Base-by-base conservation (phyloP, 768 basidiomycete species). In the Tephrocybe rancida region DNA sequence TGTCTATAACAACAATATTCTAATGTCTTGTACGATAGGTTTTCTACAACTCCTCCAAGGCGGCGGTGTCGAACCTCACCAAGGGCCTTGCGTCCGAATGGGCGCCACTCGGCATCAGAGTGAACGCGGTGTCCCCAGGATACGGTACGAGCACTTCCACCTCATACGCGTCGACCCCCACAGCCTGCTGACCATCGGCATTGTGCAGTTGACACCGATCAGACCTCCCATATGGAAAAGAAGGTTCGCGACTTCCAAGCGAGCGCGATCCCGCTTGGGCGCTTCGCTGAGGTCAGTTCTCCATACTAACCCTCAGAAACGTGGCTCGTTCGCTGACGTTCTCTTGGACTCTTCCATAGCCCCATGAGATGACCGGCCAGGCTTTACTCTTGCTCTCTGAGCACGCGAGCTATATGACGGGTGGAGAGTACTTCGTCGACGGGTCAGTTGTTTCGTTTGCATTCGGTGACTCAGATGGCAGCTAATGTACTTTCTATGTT, bases 31-130 rank as follows among this genome's bases (percentile, higher is more conserved):
- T 69, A 1, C 71, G 71, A 53, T 30, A 74, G 72, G 71, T 73
- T 7, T 76, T 75, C 60, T 87, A 87, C 63, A 87, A 87, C 61
- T 84, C 85, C 0, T 87, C 85, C 41, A 88, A 87, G 67, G 85
- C 81, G 0, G 86, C 85, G 5, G 84, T 85, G 0, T 79, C 80
- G 10, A 78, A 79, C 52, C 70, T 87, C 3, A 65, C 73, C 1
- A 84, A 79, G 57, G 82, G 78, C 1, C 72, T 87, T 5, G 86
- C 86, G 3, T 76, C 82, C 0, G 86, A 88, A 64, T 87, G 86
- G 85, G 80, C 82, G 0, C 58, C 65, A 21, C 55, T 74, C 45
- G 65, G 63, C 5, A 86, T 88, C 43, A 72, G 83, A 6, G 83
- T 84, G 1, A 88, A 88, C 62, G 74, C 80, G 0, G 54, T 88